These are phyloP conservation scores for Linnemannia elongata DNA, from an alignment of 192 early-diverging fungal species.

Conservation along the genomic window DNA sequence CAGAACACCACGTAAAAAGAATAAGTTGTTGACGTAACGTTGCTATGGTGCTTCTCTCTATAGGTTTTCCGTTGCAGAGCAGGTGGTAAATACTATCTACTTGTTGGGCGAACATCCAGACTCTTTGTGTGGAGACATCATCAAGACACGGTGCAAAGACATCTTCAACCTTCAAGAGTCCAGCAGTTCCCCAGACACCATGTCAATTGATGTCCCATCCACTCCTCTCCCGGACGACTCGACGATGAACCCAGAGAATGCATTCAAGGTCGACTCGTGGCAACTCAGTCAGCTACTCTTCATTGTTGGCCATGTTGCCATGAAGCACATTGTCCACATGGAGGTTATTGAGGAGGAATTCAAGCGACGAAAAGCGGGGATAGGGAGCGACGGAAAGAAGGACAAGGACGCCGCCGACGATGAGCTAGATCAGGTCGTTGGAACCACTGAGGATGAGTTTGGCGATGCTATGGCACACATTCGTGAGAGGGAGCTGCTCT, in stretches of 20 bases:
- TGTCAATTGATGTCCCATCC: slow-evolving; percentile 8
- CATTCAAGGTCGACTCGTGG: slow-evolving; percentile 65
- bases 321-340: slow-evolving; percentile 96
- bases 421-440: slow-evolving; percentile 94
- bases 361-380: slow-evolving; percentile 82
- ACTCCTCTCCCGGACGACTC: slow-evolving; percentile 20
- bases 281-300: slow-evolving; percentile 92
- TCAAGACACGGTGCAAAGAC: slow-evolving; percentile 73
- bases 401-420: slow-evolving; percentile 70
- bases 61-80: slow-evolving; percentile 95
- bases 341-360: slow-evolving; percentile 94
- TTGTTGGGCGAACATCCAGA: slow-evolving; percentile 93
- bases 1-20: not conserved
- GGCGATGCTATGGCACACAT: slow-evolving; percentile 88
- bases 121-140: slow-evolving; percentile 79
- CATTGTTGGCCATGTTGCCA: slow-evolving; percentile 94
- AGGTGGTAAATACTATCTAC: slow-evolving; percentile 95
- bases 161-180: slow-evolving; percentile 70
- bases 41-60: not conserved
- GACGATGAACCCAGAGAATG: slow-evolving; percentile 44
- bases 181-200: slow-evolving; percentile 57
- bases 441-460: slow-evolving; percentile 96
- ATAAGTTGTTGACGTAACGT: not conserved
- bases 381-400: slow-evolving; percentile 55
- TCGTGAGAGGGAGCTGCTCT: slow-evolving; percentile 93